phyloP scores from a whole-genome alignment of 768 basidiomycete genomes.

The Tricholoma furcatifolium region DNA sequence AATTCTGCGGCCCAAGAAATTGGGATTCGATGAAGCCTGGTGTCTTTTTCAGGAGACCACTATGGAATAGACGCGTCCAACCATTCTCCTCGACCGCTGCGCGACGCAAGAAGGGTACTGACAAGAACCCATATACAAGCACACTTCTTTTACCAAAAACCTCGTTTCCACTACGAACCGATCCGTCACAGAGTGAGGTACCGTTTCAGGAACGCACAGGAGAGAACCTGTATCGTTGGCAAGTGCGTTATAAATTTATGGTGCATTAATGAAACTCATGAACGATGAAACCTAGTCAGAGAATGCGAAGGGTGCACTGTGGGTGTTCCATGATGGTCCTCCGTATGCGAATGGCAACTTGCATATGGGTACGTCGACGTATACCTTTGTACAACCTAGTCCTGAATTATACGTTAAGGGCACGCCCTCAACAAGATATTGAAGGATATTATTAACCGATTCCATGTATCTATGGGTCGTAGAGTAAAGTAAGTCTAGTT shows the following conservation, averaged over 20 bases:
- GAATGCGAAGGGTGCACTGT: conserved; percentile 64
- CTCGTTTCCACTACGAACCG: conserved; percentile 68
- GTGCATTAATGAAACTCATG: background rate
- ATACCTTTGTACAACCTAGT: background rate
- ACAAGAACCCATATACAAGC: conserved; percentile 42
- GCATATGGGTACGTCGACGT: conserved; percentile 73
- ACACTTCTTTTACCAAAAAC: conserved; percentile 86
- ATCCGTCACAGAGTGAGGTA: conserved; percentile 61
- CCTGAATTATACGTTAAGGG: conserved; percentile 43
- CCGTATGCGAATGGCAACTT: conserved; percentile 97
- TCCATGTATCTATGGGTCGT: conserved; percentile 72
- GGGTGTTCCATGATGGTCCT: conserved; percentile 93
- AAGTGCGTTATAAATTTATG: conserved; percentile 44
- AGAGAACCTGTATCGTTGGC: conserved; percentile 75
- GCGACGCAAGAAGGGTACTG: conserved; percentile 10
- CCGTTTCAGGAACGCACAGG: conserved; percentile 62
- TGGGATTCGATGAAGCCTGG: conserved; percentile 7
- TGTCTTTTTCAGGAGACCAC: conserved; percentile 1
- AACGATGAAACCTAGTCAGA: conserved; percentile 45
- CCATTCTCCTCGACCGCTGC: conserved; percentile 7
- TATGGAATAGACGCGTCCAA: conserved; percentile 12
- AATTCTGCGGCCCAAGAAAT: background rate
- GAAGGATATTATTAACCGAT: conserved; percentile 95
- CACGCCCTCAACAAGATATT: conserved; percentile 96
- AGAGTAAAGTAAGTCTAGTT: conserved; percentile 69